Evolutionary conservation across 2,329 filamentous ascomycete genomes (phyloP).

Genomic region (Calcarisporium arbuscula): DNA sequence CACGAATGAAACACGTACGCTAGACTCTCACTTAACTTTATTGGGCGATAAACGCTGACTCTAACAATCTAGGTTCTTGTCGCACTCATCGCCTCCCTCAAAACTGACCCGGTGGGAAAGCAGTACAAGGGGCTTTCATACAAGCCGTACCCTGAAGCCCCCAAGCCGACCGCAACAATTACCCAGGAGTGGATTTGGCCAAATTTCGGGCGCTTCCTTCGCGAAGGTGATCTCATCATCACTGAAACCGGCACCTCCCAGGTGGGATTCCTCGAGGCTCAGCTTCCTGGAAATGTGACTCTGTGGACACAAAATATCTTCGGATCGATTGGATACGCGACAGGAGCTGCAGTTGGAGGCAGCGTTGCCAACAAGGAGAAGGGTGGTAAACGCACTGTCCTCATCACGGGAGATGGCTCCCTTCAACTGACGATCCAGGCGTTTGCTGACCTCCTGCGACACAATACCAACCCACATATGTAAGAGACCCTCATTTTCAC

Average conservation of each 20-base stretch:
- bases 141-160: too few relatives aligned
- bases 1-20: too few relatives aligned
- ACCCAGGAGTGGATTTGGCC: too few relatives aligned
- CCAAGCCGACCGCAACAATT: too few relatives aligned
- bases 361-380: slow-evolving; percentile 15
- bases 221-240: slow-evolving; percentile 13
- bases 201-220: too few relatives aligned
- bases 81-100: too few relatives aligned
- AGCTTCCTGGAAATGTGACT: slow-evolving; percentile 8
- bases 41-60: too few relatives aligned
- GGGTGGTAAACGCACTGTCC: slow-evolving; percentile 10
- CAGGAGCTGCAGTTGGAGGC: slow-evolving; percentile 12
- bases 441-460: slow-evolving; percentile 2
- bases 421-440: slow-evolving; percentile 8
- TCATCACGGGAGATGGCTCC: slow-evolving; percentile 19
- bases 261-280: slow-evolving; percentile 8
- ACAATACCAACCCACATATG: slow-evolving; percentile 1
- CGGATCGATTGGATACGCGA: slow-evolving; percentile 16
- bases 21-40: too few relatives aligned
- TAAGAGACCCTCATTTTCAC: slow-evolving; percentile 1
- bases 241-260: slow-evolving; percentile 16
- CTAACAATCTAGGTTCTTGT: too few relatives aligned
- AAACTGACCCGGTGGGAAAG: too few relatives aligned
- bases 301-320: slow-evolving; percentile 16
- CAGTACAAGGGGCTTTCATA: too few relatives aligned